These are phyloP conservation scores for Rhododendron simsii DNA, from an alignment of 148 eudicot genomes.

Conservation along the genomic window DNA sequence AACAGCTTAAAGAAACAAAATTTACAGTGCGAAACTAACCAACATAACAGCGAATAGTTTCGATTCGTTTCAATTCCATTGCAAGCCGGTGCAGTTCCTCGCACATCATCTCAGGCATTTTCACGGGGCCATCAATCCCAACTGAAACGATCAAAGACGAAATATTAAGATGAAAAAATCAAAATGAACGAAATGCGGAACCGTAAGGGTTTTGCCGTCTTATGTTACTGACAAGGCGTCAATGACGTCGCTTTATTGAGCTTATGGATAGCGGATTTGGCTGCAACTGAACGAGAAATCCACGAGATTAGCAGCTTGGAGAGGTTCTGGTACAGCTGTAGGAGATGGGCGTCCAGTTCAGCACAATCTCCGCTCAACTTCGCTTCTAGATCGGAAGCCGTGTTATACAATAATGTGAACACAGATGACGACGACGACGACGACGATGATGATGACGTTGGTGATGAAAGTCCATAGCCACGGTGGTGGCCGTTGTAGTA, in stretches of 20 bases:
- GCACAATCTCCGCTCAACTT: slow-evolving; percentile 23
- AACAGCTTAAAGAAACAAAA: not conserved
- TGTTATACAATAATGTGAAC: not conserved
- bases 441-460: not conserved
- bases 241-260: not conserved
- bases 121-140: not conserved
- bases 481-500: not conserved
- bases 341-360: slow-evolving; percentile 35
- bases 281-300: slow-evolving; percentile 31
- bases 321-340: slow-evolving; percentile 10
- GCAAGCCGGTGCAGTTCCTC: not conserved
- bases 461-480: not conserved
- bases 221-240: not conserved
- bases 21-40: slow-evolving; percentile 16
- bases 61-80: slow-evolving; percentile 32
- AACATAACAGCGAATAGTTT: slow-evolving; percentile 34
- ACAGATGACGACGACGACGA: too few species aligned
- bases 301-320: slow-evolving; percentile 27
- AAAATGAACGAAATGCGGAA: not conserved
- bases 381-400: slow-evolving; percentile 11
- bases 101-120: not conserved
- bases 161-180: not conserved
- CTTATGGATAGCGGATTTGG: slow-evolving; percentile 36
- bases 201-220: not conserved
- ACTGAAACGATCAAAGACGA: not conserved